These are phyloP conservation scores for Phialophora verrucosa DNA, from an alignment of 2,329 filamentous ascomycete genomes.

Conservation along the genomic window DNA sequence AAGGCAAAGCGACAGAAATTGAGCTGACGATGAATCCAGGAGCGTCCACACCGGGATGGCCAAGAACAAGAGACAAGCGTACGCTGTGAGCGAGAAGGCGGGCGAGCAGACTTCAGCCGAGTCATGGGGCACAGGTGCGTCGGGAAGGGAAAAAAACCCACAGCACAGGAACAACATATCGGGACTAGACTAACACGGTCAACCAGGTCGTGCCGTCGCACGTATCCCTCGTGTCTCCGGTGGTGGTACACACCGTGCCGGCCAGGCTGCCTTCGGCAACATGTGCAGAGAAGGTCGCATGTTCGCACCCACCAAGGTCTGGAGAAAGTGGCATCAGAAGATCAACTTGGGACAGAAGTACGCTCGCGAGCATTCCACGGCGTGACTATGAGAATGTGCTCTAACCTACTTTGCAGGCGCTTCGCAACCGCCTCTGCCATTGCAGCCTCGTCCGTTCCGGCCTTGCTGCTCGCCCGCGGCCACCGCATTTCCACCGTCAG, in stretches of 20 bases:
- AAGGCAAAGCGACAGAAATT: conserved; percentile 5
- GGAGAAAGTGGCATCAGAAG: conserved; percentile 99
- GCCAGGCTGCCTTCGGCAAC: conserved; percentile 99
- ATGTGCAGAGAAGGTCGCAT: conserved; percentile 99
- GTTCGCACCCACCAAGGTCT: conserved; percentile 99
- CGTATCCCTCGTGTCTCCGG: conserved; percentile 99
- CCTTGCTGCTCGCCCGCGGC: conserved; percentile 94
- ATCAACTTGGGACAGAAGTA: conserved; percentile 98
- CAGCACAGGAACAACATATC: conserved; percentile 26
- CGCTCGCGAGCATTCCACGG: conserved; percentile 43
- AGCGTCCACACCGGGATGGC: conserved; percentile 96
- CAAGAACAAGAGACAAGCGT: conserved; percentile 99
- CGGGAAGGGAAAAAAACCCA: conserved; percentile 30
- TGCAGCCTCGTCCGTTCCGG: conserved; percentile 91
- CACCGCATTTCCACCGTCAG: conserved; percentile 91
- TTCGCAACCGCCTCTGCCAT: conserved; percentile 98
- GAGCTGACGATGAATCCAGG: conserved; percentile 53
- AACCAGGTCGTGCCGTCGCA: conserved; percentile 93
- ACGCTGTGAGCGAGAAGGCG: conserved; percentile 99
- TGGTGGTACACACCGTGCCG: conserved; percentile 99
- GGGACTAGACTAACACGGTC: conserved; percentile 19
- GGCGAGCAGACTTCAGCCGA: conserved; percentile 99
- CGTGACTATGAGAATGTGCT: conserved; percentile 39
- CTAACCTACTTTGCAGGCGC: conserved; percentile 63
- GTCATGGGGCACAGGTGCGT: conserved; percentile 99